These are phyloP conservation scores for Apiotrichum sp. DNA, from an alignment of 1,284 basidiomycete genomes.

Conservation along the genomic window DNA sequence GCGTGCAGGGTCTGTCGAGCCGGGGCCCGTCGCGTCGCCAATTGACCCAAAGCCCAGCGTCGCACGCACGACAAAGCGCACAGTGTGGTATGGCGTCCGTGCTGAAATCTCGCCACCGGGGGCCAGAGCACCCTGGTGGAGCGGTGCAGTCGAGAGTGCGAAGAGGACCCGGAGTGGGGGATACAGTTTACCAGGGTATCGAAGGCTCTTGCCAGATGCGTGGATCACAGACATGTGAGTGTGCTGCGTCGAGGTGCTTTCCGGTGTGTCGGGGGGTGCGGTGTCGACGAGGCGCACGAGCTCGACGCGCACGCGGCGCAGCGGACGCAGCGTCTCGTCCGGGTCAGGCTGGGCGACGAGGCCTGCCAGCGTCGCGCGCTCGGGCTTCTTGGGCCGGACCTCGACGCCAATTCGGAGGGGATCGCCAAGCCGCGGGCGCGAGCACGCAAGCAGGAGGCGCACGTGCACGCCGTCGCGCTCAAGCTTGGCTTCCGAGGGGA, in stretches of 20 bases:
- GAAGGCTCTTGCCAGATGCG: conserved; percentile 42
- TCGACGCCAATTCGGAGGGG: conserved; percentile 38
- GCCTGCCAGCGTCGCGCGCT: conserved; percentile 29
- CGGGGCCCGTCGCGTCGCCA: conserved; percentile 10
- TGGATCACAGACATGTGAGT: conserved; percentile 20
- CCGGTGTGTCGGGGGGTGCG: background rate
- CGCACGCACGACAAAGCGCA: conserved; percentile 37
- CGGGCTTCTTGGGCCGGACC: conserved; percentile 24
- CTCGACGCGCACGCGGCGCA: conserved; percentile 41
- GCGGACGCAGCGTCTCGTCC: conserved; percentile 27
- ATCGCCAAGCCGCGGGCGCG: conserved; percentile 28
- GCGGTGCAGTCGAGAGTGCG: conserved; percentile 34
- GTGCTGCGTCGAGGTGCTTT: conserved; percentile 8
- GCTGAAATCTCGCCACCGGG: conserved; percentile 40
- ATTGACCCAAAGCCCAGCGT: conserved; percentile 37
- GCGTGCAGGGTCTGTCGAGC: conserved; percentile 1
- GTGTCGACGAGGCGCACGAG: conserved; percentile 29
- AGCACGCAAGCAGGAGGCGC: conserved; percentile 30
- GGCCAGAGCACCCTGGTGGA: conserved; percentile 19
- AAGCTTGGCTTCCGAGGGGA: conserved; percentile 25
- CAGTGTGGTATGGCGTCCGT: conserved; percentile 31
- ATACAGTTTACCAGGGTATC: conserved; percentile 36
- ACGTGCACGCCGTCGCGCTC: conserved; percentile 29
- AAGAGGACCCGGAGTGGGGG: conserved; percentile 44
- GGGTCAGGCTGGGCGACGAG: conserved; percentile 30